phyloP scores from a whole-genome alignment of 208 protist species.

The Endotrypanum monterogeii region DNA sequence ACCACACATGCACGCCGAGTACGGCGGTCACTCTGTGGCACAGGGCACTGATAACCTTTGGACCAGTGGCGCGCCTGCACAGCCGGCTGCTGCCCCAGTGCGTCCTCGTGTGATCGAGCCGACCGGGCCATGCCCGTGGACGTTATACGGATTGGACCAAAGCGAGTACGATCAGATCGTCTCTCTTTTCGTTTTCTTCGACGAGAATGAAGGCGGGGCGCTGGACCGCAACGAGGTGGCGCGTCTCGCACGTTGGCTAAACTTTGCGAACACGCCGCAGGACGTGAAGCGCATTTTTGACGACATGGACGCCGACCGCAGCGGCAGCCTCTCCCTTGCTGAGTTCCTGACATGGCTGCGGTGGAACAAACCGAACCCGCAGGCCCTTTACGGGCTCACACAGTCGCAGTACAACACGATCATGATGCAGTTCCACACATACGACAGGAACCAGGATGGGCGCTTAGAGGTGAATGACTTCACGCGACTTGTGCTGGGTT shows the following conservation, averaged over 20 bases:
- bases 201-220: slow-evolving; percentile 65
- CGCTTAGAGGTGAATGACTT: slow-evolving; percentile 67
- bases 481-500: slow-evolving; percentile 41
- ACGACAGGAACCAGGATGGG: slow-evolving; percentile 76
- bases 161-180: slow-evolving; percentile 86
- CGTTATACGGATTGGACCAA: slow-evolving; percentile 59
- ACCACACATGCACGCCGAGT: background rate
- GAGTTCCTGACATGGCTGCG: slow-evolving; percentile 81
- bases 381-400: slow-evolving; percentile 71
- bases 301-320: slow-evolving; percentile 73
- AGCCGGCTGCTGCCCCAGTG: background rate
- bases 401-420: slow-evolving; percentile 85
- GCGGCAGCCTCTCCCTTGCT: slow-evolving; percentile 53
- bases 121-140: slow-evolving; percentile 47
- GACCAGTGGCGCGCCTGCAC: background rate
- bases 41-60: background rate
- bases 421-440: slow-evolving; percentile 88
- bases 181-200: slow-evolving; percentile 85
- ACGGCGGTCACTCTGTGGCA: background rate
- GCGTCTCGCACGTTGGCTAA: slow-evolving; percentile 79
- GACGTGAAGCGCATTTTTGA: slow-evolving; percentile 80
- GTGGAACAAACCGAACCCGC: slow-evolving; percentile 77
- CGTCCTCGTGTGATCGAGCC: slow-evolving; percentile 53
- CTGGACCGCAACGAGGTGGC: slow-evolving; percentile 58
- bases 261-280: slow-evolving; percentile 63